phyloP scores from a whole-genome alignment of 2,329 filamentous ascomycete genomes.

The Orbilia brochopaga region DNA sequence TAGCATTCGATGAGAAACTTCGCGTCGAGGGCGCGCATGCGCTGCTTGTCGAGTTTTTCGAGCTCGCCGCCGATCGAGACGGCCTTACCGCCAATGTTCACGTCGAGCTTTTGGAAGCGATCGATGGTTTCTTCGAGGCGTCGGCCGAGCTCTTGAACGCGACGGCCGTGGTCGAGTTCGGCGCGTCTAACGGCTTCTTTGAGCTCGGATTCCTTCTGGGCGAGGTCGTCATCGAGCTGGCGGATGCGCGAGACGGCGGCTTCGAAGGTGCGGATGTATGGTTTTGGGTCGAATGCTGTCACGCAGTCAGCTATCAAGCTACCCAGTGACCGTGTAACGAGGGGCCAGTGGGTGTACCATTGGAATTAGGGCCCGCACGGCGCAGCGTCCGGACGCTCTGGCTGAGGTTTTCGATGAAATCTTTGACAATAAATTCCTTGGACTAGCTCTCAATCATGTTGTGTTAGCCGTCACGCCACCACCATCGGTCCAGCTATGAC shows the following conservation, averaged over 20 bases:
- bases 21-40: slow-evolving; percentile 86
- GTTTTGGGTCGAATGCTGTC: slow-evolving; percentile 87
- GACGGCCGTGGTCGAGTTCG: slow-evolving; percentile 89
- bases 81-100: slow-evolving; percentile 84
- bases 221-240: slow-evolving; percentile 74
- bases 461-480: too few relatives aligned
- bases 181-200: slow-evolving; percentile 87
- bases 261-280: slow-evolving; percentile 93
- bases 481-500: not conserved
- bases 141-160: slow-evolving; percentile 81
- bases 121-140: slow-evolving; percentile 92
- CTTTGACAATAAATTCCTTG: slow-evolving; percentile 95
- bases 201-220: slow-evolving; percentile 87
- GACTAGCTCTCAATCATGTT: slow-evolving; percentile 61
- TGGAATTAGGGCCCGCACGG: slow-evolving; percentile 65
- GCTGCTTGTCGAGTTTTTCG: slow-evolving; percentile 91
- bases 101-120: slow-evolving; percentile 87
- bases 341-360: slow-evolving; percentile 38
- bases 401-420: slow-evolving; percentile 92
- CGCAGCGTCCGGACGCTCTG: slow-evolving; percentile 82
- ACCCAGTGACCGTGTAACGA: not conserved
- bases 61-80: slow-evolving; percentile 93
- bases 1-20: slow-evolving; percentile 96
- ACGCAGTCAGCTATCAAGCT: slow-evolving; percentile 50
- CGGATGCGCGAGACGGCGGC: slow-evolving; percentile 65